These are phyloP conservation scores for Arthrobotrys sphaeroides DNA, from an alignment of 2,329 filamentous ascomycete genomes.

Conservation along the genomic window DNA sequence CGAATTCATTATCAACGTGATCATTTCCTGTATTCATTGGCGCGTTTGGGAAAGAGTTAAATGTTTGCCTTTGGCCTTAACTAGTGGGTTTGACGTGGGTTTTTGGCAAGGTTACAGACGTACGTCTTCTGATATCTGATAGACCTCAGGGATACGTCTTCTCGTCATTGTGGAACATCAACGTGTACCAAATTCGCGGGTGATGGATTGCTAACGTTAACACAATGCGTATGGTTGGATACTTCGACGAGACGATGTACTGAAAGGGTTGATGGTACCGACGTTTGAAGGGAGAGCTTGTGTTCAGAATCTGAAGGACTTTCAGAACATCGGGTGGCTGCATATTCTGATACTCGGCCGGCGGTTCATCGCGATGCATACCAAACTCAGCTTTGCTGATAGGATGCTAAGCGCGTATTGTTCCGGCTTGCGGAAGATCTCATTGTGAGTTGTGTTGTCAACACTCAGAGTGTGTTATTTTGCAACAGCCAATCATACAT, in stretches of 20 bases:
- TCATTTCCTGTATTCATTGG: conserved; percentile 14
- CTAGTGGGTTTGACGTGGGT: no score
- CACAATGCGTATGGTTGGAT: no score
- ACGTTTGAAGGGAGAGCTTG: neutral
- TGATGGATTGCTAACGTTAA: no score
- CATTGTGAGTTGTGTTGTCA: neutral
- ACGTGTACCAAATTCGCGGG: no score
- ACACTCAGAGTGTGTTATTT: neutral
- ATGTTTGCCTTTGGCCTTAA: no score
- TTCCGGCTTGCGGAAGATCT: no score
- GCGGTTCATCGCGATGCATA: no score
- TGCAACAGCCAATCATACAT: neutral
- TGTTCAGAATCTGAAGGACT: no score
- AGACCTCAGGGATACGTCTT: conserved; percentile 7
- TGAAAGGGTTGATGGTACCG: neutral
- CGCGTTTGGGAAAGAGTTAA: neutral
- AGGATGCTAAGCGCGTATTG: no score
- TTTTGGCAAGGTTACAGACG: neutral
- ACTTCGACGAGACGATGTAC: no score
- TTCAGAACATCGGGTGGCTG: neutral
- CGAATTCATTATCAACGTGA: conserved; percentile 16
- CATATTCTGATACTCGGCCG: neutral
- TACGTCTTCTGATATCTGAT: conserved; percentile 22
- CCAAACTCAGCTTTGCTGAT: no score
- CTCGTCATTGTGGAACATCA: conserved; percentile 12